Conservation (phyloP, 768 basidiomycete genomes). For the Sarcomyxa edulis region DNA sequence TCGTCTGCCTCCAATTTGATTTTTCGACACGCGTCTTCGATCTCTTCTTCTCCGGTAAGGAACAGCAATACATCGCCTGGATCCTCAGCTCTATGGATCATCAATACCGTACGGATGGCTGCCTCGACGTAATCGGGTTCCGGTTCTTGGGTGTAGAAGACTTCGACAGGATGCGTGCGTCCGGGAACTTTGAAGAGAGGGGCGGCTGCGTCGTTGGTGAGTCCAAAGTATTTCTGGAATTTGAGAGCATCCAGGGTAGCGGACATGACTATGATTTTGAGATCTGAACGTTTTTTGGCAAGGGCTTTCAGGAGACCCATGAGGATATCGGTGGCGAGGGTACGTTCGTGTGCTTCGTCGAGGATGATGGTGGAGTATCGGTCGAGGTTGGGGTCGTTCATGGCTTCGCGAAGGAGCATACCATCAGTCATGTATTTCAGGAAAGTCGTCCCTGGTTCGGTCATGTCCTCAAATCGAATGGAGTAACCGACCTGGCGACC, state of each 20-base stretch:
- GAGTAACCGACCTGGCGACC: slow-evolving; percentile 97
- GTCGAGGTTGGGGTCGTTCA: slow-evolving; percentile 87
- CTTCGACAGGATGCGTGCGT: slow-evolving; percentile 92
- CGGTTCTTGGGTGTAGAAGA: slow-evolving; percentile 89
- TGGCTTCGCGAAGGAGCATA: slow-evolving; percentile 97
- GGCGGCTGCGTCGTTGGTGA: slow-evolving; percentile 41
- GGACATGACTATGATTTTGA: slow-evolving; percentile 98
- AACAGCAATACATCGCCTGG: slow-evolving; percentile 91
- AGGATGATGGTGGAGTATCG: slow-evolving; percentile 98
- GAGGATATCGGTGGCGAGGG: slow-evolving; percentile 94
- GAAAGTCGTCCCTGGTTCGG: slow-evolving; percentile 85
- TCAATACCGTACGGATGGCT: slow-evolving; percentile 90
- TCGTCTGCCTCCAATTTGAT: slow-evolving; percentile 91
- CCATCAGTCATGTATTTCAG: slow-evolving; percentile 99
- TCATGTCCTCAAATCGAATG: slow-evolving; percentile 98
- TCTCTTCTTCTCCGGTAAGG: slow-evolving; percentile 98
- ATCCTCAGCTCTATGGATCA: slow-evolving; percentile 96
- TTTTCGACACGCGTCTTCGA: slow-evolving; percentile 92
- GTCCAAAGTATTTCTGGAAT: slow-evolving; percentile 90
- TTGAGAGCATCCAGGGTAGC: slow-evolving; percentile 96
- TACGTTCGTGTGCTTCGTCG: slow-evolving; percentile 98
- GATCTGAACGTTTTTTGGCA: slow-evolving; percentile 73
- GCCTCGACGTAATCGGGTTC: slow-evolving; percentile 97
- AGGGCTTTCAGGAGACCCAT: slow-evolving; percentile 94
- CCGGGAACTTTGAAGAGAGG: slow-evolving; percentile 91